phyloP scores from a whole-genome alignment of 2,329 filamentous ascomycete genomes.

The Alternaria panax region DNA sequence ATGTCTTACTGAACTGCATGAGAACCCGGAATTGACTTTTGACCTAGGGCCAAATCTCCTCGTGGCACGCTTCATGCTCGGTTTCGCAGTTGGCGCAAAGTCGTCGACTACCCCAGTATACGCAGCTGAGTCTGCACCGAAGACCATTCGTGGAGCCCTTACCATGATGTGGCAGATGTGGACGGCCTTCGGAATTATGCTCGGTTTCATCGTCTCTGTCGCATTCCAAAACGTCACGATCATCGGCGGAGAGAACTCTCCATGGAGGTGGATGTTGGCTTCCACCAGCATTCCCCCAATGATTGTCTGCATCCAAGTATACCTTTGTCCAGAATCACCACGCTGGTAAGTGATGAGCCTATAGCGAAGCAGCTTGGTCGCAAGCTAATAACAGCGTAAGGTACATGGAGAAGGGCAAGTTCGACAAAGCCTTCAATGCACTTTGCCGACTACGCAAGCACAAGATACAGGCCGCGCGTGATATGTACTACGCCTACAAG shows the following conservation, averaged over 20 bases:
- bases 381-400: background rate
- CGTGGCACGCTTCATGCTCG: conserved; percentile 41
- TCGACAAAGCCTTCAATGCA: conserved; percentile 40
- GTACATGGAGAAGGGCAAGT: conserved; percentile 47
- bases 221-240: conserved; percentile 39
- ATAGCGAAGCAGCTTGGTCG: background rate
- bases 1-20: background rate
- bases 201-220: conserved; percentile 43
- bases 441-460: conserved; percentile 62
- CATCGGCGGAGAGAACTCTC: conserved; percentile 29
- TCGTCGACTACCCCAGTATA: conserved; percentile 56
- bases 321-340: conserved; percentile 41
- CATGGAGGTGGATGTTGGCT: conserved; percentile 46
- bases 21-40: background rate
- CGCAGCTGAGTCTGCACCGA: conserved; percentile 58
- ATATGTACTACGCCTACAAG: conserved; percentile 60
- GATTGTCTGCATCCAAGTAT: conserved; percentile 42
- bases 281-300: conserved; percentile 41
- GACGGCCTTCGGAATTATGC: conserved; percentile 45
- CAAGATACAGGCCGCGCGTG: conserved; percentile 62
- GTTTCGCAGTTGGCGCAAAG: conserved; percentile 45
- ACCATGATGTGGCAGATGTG: conserved; percentile 63
- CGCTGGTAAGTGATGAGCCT: conserved; percentile 21
- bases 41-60: conserved; percentile 38
- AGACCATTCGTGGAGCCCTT: conserved; percentile 58